Percentiles rank a stretch among this genome's conserved stretches.
These are phyloP conservation scores for Hortaea sp. DNA, from an alignment of 2,329 filamentous ascomycete genomes.

Conservation along the genomic window DNA sequence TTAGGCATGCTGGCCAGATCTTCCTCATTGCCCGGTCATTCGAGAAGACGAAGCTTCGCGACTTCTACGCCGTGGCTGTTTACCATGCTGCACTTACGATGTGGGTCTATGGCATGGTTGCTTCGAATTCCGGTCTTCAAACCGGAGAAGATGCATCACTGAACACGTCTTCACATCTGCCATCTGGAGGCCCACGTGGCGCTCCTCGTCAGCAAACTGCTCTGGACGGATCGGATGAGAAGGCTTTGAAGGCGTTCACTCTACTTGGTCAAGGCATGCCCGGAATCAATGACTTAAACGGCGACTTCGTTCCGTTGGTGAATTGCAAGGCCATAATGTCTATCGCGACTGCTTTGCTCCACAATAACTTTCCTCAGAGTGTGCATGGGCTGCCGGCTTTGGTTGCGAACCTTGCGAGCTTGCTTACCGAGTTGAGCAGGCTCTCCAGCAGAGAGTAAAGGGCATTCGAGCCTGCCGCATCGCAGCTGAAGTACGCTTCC, in stretches of 20 bases:
- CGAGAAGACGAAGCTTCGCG: slow-evolving; percentile 30
- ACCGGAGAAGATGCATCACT: slow-evolving; percentile 3
- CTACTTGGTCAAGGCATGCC: slow-evolving; percentile 46
- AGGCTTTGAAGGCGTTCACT: slow-evolving; percentile 47
- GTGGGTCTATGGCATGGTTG: slow-evolving; percentile 51
- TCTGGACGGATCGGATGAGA: slow-evolving; percentile 42
- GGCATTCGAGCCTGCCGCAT: too few relatives aligned
- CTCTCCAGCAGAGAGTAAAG: slow-evolving; percentile 7
- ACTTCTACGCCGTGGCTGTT: slow-evolving; percentile 56
- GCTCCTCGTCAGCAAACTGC: slow-evolving; percentile 22
- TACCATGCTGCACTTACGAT: slow-evolving; percentile 57
- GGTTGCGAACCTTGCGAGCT: slow-evolving; percentile 53
- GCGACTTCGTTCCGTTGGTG: slow-evolving; percentile 31
- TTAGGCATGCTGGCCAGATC: slow-evolving; percentile 58
- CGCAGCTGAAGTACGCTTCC: too few relatives aligned
- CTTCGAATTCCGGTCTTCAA: slow-evolving; percentile 20
- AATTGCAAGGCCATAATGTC: slow-evolving; percentile 50
- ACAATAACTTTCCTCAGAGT: slow-evolving; percentile 34
- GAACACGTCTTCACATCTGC: not conserved
- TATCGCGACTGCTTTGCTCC: slow-evolving; percentile 46
- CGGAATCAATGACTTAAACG: slow-evolving; percentile 17
- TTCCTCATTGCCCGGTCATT: slow-evolving; percentile 41
- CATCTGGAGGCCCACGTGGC: not conserved
- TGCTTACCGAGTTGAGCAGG: slow-evolving; percentile 47
- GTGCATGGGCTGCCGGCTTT: slow-evolving; percentile 40